Evolutionary conservation across 768 basidiomycete species (phyloP).

Genomic region (Solioccasus polychromus): DNA sequence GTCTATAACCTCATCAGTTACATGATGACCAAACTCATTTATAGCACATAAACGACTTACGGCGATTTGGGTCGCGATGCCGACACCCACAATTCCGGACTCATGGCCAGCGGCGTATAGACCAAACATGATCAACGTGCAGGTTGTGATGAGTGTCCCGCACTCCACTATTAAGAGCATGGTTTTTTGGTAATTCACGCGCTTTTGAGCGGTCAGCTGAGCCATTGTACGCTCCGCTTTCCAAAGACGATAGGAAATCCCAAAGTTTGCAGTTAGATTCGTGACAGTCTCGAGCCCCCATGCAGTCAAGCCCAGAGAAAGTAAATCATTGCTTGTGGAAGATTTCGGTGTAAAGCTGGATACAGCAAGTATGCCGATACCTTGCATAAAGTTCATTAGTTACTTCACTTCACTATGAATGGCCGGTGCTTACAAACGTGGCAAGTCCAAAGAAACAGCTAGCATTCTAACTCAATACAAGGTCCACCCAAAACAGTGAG

Average conservation of each 20-base stretch:
- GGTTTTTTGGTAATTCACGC: constrained; percentile 8
- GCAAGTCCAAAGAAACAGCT: constrained; percentile 15
- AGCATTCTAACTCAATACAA: not conserved
- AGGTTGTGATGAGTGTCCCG: constrained; percentile 19
- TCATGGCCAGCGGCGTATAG: constrained; percentile 12
- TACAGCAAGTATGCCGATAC: constrained; percentile 13
- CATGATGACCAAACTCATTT: too few relatives aligned
- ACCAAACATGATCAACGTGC: constrained; percentile 18
- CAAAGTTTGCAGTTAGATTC: constrained; percentile 15
- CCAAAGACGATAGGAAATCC: constrained; percentile 20
- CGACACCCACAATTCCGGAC: constrained; percentile 12
- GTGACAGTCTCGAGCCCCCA: constrained; percentile 19
- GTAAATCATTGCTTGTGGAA: constrained; percentile 3
- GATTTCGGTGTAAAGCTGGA: constrained; percentile 13
- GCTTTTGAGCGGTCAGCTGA: constrained; percentile 3
- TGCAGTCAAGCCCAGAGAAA: constrained; percentile 10
- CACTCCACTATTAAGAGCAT: constrained; percentile 18
- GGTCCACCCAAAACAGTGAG: not conserved
- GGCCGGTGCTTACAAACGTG: constrained; percentile 17
- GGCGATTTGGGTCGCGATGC: too few relatives aligned
- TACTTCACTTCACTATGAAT: not conserved
- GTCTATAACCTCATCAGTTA: too few relatives aligned
- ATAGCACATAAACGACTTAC: too few relatives aligned
- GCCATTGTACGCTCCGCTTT: constrained; percentile 3
- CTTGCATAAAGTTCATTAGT: constrained; percentile 4